Percentiles rank a stretch among this genome's conserved stretches.
These are phyloP conservation scores for Ogataea nonfermentans DNA, from an alignment of 805 yeast species.

Conservation along the genomic window DNA sequence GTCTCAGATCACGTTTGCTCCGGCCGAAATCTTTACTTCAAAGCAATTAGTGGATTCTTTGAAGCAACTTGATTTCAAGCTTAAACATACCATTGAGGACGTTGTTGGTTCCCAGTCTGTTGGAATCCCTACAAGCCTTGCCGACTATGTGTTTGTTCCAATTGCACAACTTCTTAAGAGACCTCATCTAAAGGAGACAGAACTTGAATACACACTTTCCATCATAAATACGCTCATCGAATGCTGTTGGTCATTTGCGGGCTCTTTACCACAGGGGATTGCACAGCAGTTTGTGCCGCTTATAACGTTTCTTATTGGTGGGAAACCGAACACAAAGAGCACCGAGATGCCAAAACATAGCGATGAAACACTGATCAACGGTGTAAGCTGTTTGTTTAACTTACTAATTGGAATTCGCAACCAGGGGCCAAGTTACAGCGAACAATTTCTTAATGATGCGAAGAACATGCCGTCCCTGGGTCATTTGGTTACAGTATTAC, in stretches of 20 bases:
- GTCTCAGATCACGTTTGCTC: slow-evolving; percentile 44
- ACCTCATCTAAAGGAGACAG: slow-evolving; percentile 43
- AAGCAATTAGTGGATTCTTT: slow-evolving; percentile 33
- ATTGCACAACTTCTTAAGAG: slow-evolving; percentile 51
- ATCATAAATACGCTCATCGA: slow-evolving; percentile 43
- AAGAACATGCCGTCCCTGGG: slow-evolving; percentile 45
- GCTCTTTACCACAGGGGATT: slow-evolving; percentile 36
- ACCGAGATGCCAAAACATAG: slow-evolving; percentile 29
- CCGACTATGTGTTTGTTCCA: slow-evolving; percentile 65
- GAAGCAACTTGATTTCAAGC: slow-evolving; percentile 30
- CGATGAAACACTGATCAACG: slow-evolving; percentile 38
- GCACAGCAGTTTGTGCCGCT: slow-evolving; percentile 48
- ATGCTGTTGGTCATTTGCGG: slow-evolving; percentile 45
- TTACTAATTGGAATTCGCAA: slow-evolving; percentile 34
- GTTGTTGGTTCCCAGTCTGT: not conserved
- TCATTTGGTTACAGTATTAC: slow-evolving; percentile 44
- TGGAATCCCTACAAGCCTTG: slow-evolving; percentile 40
- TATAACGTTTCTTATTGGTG: slow-evolving; percentile 46
- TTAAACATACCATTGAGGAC: slow-evolving; percentile 16
- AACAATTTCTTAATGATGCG: slow-evolving; percentile 31
- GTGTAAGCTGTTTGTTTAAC: slow-evolving; percentile 31
- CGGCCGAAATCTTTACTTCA: slow-evolving; percentile 35
- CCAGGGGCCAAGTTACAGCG: slow-evolving; percentile 26
- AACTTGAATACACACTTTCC: slow-evolving; percentile 44
- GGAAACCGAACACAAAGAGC: slow-evolving; percentile 37